These are phyloP conservation scores for Debaryomyces psychrophilus DNA, from an alignment of 1,139 yeast genomes.

Conservation along the genomic window DNA sequence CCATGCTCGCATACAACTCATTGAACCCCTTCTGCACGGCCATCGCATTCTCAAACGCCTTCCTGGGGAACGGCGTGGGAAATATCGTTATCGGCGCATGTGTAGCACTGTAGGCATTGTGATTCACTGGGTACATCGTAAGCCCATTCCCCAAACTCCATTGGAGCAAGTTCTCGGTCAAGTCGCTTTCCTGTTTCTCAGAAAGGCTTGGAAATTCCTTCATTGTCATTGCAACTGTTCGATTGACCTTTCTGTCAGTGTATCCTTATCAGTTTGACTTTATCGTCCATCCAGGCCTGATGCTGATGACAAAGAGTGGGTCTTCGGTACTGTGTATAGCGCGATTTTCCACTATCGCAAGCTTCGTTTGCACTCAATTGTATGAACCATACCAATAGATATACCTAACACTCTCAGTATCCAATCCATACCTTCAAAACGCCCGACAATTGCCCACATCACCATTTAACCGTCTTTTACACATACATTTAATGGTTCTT, in stretches of 20 bases:
- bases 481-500: not conserved
- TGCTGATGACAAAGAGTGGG: not conserved
- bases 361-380: slow-evolving; percentile 17
- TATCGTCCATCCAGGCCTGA: not conserved
- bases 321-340: slow-evolving; percentile 5
- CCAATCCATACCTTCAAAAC: not conserved
- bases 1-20: slow-evolving; percentile 69
- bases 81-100: slow-evolving; percentile 86
- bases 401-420: not conserved
- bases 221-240: slow-evolving; percentile 5
- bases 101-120: slow-evolving; percentile 48
- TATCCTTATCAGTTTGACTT: not conserved
- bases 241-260: not conserved
- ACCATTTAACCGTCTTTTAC: not conserved
- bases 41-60: slow-evolving; percentile 66
- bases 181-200: slow-evolving; percentile 27
- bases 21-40: slow-evolving; percentile 73
- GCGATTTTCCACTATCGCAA: not conserved
- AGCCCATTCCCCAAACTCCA: slow-evolving; percentile 83
- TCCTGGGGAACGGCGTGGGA: slow-evolving; percentile 85
- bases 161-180: slow-evolving; percentile 57
- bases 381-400: not conserved
- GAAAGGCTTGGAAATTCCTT: slow-evolving; percentile 36
- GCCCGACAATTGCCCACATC: not conserved
- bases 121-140: slow-evolving; percentile 71